Evolutionary conservation across 2,329 filamentous ascomycete genomes (phyloP).

Genomic region (Pseudocercospora ulei): DNA sequence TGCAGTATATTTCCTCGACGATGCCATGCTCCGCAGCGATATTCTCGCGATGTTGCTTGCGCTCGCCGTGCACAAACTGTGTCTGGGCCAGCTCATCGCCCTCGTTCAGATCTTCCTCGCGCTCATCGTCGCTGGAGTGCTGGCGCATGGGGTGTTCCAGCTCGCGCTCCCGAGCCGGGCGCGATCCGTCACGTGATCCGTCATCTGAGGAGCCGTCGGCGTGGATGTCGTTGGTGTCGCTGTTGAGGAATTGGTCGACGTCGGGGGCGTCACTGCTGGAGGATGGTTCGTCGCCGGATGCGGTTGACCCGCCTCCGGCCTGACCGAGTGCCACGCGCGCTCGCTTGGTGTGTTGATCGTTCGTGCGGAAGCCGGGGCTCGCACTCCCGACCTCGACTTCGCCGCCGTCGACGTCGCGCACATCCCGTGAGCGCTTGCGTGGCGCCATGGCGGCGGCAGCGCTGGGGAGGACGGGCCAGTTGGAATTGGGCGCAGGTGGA

Average conservation of each 20-base stretch:
- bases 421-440: slow-evolving; percentile 27
- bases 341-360: slow-evolving; percentile 23
- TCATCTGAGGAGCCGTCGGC: slow-evolving; percentile 26
- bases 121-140: slow-evolving; percentile 21
- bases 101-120: slow-evolving; percentile 28
- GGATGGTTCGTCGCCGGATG: slow-evolving; percentile 28
- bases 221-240: slow-evolving; percentile 1
- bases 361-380: slow-evolving; percentile 28
- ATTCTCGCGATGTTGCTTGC: slow-evolving; percentile 47
- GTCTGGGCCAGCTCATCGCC: slow-evolving; percentile 27
- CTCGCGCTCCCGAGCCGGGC: slow-evolving; percentile 8
- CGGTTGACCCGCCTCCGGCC: slow-evolving; percentile 25
- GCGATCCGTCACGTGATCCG: slow-evolving; percentile 8
- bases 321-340: slow-evolving; percentile 28
- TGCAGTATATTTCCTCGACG: slow-evolving; percentile 74
- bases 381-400: slow-evolving; percentile 28
- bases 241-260: slow-evolving; percentile 20
- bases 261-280: slow-evolving; percentile 23
- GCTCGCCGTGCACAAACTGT: slow-evolving; percentile 30
- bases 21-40: slow-evolving; percentile 72
- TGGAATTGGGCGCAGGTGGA: slow-evolving; percentile 9
- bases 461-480: slow-evolving; percentile 1
- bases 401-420: slow-evolving; percentile 22
- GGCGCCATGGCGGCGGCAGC: slow-evolving; percentile 17
- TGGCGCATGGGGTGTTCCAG: slow-evolving; percentile 18